These are phyloP conservation scores for Talaromyces sp. DNA, from an alignment of 2,329 filamentous ascomycete species.

Conservation along the genomic window DNA sequence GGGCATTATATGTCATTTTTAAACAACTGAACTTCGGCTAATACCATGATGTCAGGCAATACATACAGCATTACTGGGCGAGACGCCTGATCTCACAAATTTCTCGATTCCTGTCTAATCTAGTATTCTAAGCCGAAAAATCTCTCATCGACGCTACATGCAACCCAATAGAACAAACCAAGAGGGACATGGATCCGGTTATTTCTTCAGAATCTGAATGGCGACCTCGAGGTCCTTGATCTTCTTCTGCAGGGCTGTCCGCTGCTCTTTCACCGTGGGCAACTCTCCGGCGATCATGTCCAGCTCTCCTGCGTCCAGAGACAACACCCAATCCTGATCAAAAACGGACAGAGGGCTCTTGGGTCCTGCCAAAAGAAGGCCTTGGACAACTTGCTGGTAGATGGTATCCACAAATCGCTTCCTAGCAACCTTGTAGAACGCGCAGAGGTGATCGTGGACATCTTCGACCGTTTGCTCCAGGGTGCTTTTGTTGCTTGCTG, in stretches of 20 bases:
- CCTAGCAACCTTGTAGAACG: slow-evolving; percentile 58
- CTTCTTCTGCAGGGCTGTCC: not conserved
- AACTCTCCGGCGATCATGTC: not conserved
- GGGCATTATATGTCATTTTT: too few relatives aligned
- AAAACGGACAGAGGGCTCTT: slow-evolving; percentile 51
- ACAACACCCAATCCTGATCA: slow-evolving; percentile 45
- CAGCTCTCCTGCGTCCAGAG: slow-evolving; percentile 25
- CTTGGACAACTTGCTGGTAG: slow-evolving; percentile 53
- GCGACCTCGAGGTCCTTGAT: not conserved
- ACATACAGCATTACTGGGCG: not conserved
- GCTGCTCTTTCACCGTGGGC: not conserved
- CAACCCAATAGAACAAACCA: not conserved
- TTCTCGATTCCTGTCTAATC: not conserved
- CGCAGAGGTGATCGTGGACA: slow-evolving; percentile 56
- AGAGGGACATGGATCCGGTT: not conserved
- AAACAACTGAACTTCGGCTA: too few relatives aligned
- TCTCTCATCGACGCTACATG: not conserved
- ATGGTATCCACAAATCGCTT: slow-evolving; percentile 61
- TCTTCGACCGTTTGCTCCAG: slow-evolving; percentile 25
- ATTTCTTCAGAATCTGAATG: not conserved
- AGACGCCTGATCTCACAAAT: too few relatives aligned
- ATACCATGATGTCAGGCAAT: not conserved
- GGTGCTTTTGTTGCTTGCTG: not conserved
- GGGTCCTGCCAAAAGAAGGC: slow-evolving; percentile 48
- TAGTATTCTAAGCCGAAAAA: not conserved